phyloP scores from a whole-genome alignment of 2,329 filamentous ascomycete genomes.

The Lachnellula cervina region DNA sequence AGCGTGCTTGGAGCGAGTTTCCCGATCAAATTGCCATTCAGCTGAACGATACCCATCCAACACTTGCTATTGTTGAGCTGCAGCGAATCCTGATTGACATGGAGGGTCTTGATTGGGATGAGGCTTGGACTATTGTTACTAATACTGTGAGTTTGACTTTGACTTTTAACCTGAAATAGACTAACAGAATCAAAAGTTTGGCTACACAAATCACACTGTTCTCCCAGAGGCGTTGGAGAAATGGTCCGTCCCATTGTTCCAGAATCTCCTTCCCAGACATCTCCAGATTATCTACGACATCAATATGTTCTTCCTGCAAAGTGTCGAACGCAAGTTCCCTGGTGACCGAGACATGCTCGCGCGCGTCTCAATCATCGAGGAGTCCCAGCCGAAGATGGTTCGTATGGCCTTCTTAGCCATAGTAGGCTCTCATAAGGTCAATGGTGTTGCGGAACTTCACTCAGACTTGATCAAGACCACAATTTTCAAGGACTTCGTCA shows the following conservation, averaged over 20 bases:
- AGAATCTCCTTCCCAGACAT: constrained; percentile 89
- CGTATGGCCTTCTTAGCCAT: constrained; percentile 95
- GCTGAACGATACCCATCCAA: constrained; percentile 96
- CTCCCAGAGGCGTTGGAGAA: constrained; percentile 96
- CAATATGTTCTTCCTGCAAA: constrained; percentile 89
- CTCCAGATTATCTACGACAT: constrained; percentile 98
- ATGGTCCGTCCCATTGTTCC: constrained; percentile 90
- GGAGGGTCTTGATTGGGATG: constrained; percentile 89
- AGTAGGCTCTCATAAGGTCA: constrained; percentile 98
- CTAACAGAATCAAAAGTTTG: constrained; percentile 49
- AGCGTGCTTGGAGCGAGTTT: constrained; percentile 86
- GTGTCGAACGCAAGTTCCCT: constrained; percentile 85
- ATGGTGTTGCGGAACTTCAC: constrained; percentile 94
- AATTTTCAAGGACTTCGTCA: constrained; percentile 99
- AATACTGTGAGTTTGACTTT: constrained; percentile 48
- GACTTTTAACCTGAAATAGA: background rate
- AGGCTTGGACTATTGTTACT: constrained; percentile 79
- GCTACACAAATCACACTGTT: constrained; percentile 98
- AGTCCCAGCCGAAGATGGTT: constrained; percentile 95
- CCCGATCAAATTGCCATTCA: constrained; percentile 94
- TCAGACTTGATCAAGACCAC: constrained; percentile 97
- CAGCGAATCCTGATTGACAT: constrained; percentile 87
- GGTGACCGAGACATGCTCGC: constrained; percentile 79
- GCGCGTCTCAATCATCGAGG: constrained; percentile 95
- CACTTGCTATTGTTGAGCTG: constrained; percentile 90